phyloP scores from a whole-genome alignment of 805 yeast genomes.

The Naumovozyma dairenensis region DNA sequence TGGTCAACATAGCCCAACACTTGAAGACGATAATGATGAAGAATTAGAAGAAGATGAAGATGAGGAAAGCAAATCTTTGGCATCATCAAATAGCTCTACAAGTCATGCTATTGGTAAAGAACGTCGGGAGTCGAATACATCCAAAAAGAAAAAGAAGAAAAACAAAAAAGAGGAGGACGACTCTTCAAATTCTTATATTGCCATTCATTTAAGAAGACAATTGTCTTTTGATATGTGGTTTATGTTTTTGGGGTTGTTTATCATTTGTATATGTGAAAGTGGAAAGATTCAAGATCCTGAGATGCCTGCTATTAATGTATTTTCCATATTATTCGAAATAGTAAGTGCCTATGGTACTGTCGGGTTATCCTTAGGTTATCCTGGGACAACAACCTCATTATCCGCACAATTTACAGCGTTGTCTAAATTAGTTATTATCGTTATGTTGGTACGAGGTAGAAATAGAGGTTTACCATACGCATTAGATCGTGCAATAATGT shows the following conservation, averaged over 20 bases:
- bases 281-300: conserved; percentile 39
- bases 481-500: conserved; percentile 84
- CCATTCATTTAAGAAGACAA: conserved; percentile 82
- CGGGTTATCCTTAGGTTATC: conserved; percentile 81
- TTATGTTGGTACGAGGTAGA: conserved; percentile 87
- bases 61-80: conserved; percentile 8
- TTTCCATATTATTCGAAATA: conserved; percentile 71
- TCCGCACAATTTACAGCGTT: conserved; percentile 61
- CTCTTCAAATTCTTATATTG: conserved; percentile 51
- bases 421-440: conserved; percentile 75
- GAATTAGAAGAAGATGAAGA: not conserved
- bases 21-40: conserved; percentile 18
- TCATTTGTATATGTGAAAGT: conserved; percentile 84
- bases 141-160: conserved; percentile 4
- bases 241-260: conserved; percentile 74
- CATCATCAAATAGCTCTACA: too few species aligned
- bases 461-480: conserved; percentile 94
- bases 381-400: conserved; percentile 55
- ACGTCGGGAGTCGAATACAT: not conserved
- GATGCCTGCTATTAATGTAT: conserved; percentile 47
- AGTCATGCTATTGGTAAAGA: conserved; percentile 4
- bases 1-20: too few species aligned
- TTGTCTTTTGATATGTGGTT: conserved; percentile 92
- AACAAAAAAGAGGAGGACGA: conserved; percentile 20
- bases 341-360: conserved; percentile 96